phyloP scores from a whole-genome alignment of 306 rosid species.

The Quercus dentata region DNA sequence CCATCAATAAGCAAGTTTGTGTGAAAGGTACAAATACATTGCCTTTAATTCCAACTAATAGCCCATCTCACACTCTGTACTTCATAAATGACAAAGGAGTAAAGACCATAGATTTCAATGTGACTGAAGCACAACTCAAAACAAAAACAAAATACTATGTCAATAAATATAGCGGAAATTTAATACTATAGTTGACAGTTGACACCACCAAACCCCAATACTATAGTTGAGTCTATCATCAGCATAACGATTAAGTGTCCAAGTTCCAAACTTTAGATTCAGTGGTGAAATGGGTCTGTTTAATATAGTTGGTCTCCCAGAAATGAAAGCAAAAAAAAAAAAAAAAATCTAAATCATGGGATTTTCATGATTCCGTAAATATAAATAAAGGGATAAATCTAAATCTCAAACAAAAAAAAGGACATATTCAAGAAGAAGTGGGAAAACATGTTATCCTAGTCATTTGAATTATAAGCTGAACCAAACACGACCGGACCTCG shows the following conservation, averaged over 20 bases:
- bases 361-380: background rate
- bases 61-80: background rate
- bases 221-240: background rate
- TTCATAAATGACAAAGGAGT: background rate
- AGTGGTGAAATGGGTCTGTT: background rate
- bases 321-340: background rate
- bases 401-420: background rate
- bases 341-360: background rate
- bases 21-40: background rate
- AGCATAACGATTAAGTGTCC: background rate
- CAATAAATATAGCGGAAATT: no score
- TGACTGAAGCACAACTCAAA: no score
- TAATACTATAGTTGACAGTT: background rate
- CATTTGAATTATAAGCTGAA: background rate
- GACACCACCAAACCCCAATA: background rate
- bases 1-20: background rate
- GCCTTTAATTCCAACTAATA: background rate
- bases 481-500: background rate
- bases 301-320: background rate
- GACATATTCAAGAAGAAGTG: background rate
- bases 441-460: background rate
- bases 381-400: background rate
- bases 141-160: no score
- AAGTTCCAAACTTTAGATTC: background rate
- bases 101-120: no score